phyloP scores from a whole-genome alignment of 1,284 basidiomycete genomes.

The Trichosporon inkin region DNA sequence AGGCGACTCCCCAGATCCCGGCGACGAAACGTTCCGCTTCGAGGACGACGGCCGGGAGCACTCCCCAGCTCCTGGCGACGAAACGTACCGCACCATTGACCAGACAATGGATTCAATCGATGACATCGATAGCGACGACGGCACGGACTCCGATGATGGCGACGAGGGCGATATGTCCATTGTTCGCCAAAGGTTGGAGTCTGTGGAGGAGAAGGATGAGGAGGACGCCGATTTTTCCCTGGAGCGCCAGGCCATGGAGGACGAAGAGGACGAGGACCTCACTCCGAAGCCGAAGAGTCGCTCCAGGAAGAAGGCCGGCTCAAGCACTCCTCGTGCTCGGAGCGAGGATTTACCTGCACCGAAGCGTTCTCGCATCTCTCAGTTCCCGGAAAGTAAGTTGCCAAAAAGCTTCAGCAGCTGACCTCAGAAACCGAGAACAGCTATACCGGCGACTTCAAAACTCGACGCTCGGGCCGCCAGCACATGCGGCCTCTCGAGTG shows the following conservation, averaged over 20 bases:
- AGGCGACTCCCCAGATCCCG: neutral
- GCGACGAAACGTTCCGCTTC: slow-evolving; percentile 4
- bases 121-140: neutral
- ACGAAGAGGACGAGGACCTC: neutral
- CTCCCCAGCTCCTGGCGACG: slow-evolving; percentile 17
- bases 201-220: slow-evolving; percentile 7
- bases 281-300: slow-evolving; percentile 10
- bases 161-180: no score
- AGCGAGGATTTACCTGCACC: neutral
- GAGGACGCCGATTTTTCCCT: neutral
- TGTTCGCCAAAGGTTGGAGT: no score
- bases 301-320: slow-evolving; percentile 17
- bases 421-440: slow-evolving; percentile 23
- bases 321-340: neutral
- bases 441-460: slow-evolving; percentile 54
- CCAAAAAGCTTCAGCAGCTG: neutral
- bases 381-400: slow-evolving; percentile 14
- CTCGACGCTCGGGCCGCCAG: slow-evolving; percentile 69
- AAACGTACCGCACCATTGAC: slow-evolving; percentile 17
- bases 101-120: slow-evolving; percentile 11
- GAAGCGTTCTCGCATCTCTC: slow-evolving; percentile 17
- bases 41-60: slow-evolving; percentile 7
- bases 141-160: slow-evolving; percentile 2
- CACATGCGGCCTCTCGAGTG: slow-evolving; percentile 76
- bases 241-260: slow-evolving; percentile 4